Percentiles rank a stretch among this genome's conserved stretches.
phyloP scores from a whole-genome alignment of 1,284 basidiomycete species.

The Moniliella sp. region DNA sequence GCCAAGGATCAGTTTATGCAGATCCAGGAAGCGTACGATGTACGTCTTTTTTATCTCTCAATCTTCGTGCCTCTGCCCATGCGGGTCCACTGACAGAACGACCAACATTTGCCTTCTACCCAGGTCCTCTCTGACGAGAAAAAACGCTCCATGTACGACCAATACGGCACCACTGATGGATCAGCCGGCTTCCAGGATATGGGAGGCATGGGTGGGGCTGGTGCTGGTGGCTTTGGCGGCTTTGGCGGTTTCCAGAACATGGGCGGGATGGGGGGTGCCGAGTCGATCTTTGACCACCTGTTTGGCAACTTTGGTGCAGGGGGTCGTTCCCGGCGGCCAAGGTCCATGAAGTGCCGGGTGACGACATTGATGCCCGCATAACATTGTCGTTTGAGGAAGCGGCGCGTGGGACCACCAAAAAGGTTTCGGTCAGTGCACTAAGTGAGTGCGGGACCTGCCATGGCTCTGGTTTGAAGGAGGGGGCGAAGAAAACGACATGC shows the following conservation, averaged over 20 bases:
- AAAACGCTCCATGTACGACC: slow-evolving; percentile 77
- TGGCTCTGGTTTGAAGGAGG: slow-evolving; percentile 65
- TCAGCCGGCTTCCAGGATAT: slow-evolving; percentile 69
- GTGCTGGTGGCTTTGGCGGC: too few relatives aligned
- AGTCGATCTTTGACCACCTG: too few relatives aligned
- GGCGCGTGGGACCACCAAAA: slow-evolving; percentile 65
- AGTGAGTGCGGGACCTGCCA: slow-evolving; percentile 64
- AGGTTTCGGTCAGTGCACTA: slow-evolving; percentile 52
- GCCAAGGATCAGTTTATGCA: slow-evolving; percentile 85
- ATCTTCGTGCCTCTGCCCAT: too few relatives aligned
- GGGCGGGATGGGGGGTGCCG: too few relatives aligned
- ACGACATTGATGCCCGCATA: slow-evolving; percentile 60
- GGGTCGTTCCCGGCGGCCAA: too few relatives aligned
- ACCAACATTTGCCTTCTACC: too few relatives aligned
- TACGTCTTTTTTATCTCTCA: too few relatives aligned
- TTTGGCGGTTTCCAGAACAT: too few relatives aligned
- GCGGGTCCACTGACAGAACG: too few relatives aligned
- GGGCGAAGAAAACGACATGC: slow-evolving; percentile 64
- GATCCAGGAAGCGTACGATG: slow-evolving; percentile 91
- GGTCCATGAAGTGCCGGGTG: slow-evolving; percentile 48
- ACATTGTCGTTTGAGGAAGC: slow-evolving; percentile 64
- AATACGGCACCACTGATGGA: slow-evolving; percentile 79
- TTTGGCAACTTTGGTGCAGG: too few relatives aligned
- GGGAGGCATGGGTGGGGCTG: slow-evolving; percentile 33
- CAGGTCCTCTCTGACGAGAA: slow-evolving; percentile 82